Conservation (phyloP, 768 basidiomycete genomes). For the Favolaschia claudopus region DNA sequence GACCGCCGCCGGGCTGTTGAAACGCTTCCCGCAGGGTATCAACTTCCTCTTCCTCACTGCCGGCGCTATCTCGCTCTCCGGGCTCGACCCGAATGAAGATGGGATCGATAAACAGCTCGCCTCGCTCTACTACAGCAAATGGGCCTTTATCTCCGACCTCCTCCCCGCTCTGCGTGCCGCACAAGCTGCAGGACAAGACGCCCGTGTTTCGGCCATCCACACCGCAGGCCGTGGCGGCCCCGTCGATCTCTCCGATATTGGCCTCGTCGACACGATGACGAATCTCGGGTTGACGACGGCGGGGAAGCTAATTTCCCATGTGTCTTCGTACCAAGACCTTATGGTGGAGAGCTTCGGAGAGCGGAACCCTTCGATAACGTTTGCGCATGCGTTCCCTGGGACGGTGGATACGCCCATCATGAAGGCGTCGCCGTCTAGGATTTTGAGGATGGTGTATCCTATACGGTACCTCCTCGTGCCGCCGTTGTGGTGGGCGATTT, state of each 20-base stretch:
- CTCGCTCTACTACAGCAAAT: conserved; percentile 44
- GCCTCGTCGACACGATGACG: too few species aligned
- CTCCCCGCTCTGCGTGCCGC: conserved; percentile 38
- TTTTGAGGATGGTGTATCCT: neutral
- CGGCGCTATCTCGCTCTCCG: conserved; percentile 36
- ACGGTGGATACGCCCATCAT: conserved; percentile 7
- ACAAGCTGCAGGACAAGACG: conserved; percentile 42
- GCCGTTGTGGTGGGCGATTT: too few species aligned
- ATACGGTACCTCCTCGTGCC: conserved; percentile 1
- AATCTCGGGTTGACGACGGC: conserved; percentile 39
- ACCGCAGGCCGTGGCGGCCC: conserved; percentile 33
- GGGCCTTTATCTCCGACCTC: conserved; percentile 44
- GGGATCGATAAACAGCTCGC: conserved; percentile 44
- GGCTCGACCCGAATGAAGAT: conserved; percentile 42
- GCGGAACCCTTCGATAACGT: neutral
- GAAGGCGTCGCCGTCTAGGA: neutral
- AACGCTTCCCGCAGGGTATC: conserved; percentile 38
- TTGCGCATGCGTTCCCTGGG: conserved; percentile 7
- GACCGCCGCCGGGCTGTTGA: conserved; percentile 19
- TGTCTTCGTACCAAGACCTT: conserved; percentile 10
- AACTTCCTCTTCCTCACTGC: conserved; percentile 43
- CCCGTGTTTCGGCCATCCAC: conserved; percentile 41
- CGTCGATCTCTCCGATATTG: conserved; percentile 37
- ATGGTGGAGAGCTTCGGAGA: conserved; percentile 12
- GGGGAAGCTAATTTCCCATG: neutral